phyloP scores from a whole-genome alignment of 2,329 filamentous ascomycete species.

The Fusarium sp. region DNA sequence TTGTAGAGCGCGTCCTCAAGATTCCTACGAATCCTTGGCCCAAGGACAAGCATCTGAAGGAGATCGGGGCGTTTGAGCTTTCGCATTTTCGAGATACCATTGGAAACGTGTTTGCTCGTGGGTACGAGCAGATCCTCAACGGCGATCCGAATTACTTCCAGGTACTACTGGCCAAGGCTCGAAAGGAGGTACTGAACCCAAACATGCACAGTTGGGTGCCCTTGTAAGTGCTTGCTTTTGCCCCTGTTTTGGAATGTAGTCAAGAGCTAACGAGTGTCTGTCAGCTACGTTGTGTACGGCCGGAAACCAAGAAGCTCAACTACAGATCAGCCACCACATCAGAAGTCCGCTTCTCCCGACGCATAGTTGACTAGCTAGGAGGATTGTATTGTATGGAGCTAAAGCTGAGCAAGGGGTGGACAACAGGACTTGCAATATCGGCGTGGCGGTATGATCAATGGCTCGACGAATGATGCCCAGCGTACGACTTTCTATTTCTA shows the following conservation, averaged over 20 bases:
- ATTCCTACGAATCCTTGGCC: slow-evolving; percentile 48
- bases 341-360: background rate
- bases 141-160: slow-evolving; percentile 39
- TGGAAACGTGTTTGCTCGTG: slow-evolving; percentile 35
- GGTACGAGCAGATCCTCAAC: slow-evolving; percentile 37
- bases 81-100: slow-evolving; percentile 40
- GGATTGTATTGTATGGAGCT: background rate
- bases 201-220: slow-evolving; percentile 42
- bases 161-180: slow-evolving; percentile 34
- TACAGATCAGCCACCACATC: background rate
- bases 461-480: background rate
- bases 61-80: slow-evolving; percentile 43
- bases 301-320: background rate
- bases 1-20: slow-evolving; percentile 44
- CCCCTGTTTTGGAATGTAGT: too few species aligned
- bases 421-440: background rate
- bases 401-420: background rate
- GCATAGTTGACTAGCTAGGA: background rate
- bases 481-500: background rate
- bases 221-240: slow-evolving; percentile 20
- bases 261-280: background rate
- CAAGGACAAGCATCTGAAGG: slow-evolving; percentile 44
- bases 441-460: background rate
- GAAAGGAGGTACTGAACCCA: slow-evolving; percentile 33
- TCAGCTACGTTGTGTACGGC: slow-evolving; percentile 27